Conservation (phyloP, 2,329 filamentous ascomycete species). For the Aspergillus intermedius region DNA sequence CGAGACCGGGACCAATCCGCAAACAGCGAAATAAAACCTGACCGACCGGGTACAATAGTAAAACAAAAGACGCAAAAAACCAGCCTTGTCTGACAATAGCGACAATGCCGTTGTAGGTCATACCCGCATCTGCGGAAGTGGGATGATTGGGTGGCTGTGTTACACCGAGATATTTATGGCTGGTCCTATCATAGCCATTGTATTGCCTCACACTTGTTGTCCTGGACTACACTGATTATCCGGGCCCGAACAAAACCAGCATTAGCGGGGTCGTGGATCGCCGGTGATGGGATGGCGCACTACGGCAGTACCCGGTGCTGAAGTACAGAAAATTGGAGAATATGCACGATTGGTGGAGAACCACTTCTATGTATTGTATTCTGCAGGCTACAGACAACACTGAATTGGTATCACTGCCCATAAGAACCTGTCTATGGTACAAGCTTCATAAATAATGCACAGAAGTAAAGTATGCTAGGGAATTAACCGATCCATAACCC, state of each 20-base stretch:
- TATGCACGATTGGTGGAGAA: neutral
- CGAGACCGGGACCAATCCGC: too few species aligned
- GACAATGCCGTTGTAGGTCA: too few species aligned
- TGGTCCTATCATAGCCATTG: too few species aligned
- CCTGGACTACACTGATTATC: neutral
- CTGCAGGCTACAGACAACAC: conserved; percentile 4
- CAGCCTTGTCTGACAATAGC: too few species aligned
- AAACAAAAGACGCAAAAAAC: too few species aligned
- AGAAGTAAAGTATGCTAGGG: conserved; percentile 2
- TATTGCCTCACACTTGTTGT: too few species aligned
- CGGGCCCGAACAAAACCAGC: too few species aligned
- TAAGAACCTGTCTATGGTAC: conserved; percentile 14
- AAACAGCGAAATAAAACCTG: too few species aligned
- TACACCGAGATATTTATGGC: too few species aligned
- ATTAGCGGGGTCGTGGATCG: neutral
- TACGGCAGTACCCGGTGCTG: neutral
- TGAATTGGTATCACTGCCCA: conserved; percentile 6
- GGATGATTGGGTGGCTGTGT: too few species aligned
- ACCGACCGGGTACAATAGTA: too few species aligned
- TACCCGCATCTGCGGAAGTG: too few species aligned
- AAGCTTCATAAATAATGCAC: conserved; percentile 10
- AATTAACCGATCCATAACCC: conserved; percentile 2
- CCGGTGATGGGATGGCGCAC: neutral
- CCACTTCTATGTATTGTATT: conserved; percentile 6
- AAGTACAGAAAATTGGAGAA: neutral